Evolutionary conservation across 805 yeast species (phyloP).

Genomic region (Pichia ethanolica): DNA sequence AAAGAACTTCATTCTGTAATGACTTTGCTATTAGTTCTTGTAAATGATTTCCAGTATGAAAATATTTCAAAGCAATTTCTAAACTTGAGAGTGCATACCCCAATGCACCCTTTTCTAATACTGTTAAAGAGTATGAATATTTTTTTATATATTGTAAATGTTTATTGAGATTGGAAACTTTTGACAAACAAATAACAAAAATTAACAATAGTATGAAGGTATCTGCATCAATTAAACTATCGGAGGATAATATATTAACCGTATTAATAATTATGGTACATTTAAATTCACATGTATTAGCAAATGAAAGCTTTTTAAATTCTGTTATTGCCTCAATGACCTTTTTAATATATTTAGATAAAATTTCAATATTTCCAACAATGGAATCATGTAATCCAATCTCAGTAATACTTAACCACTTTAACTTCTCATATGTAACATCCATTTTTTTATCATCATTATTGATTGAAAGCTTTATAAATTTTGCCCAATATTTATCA

Average conservation of each 20-base stretch:
- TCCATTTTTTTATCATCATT: slow-evolving; percentile 16
- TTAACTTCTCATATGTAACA: slow-evolving; percentile 29
- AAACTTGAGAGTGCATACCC: slow-evolving; percentile 79
- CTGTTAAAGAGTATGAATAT: slow-evolving; percentile 39
- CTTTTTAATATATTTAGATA: slow-evolving; percentile 32
- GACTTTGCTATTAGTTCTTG: slow-evolving; percentile 29
- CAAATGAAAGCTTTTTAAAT: slow-evolving; percentile 39
- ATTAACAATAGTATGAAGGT: slow-evolving; percentile 65
- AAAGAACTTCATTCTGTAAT: slow-evolving; percentile 40
- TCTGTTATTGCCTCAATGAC: slow-evolving; percentile 45
- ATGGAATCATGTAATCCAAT: slow-evolving; percentile 35
- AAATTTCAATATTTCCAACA: slow-evolving; percentile 3
- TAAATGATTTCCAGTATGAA: slow-evolving; percentile 36
- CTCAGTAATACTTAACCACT: slow-evolving; percentile 41
- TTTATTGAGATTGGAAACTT: slow-evolving; percentile 48
- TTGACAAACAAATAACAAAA: slow-evolving; percentile 60
- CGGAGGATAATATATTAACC: slow-evolving; percentile 40
- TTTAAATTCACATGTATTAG: slow-evolving; percentile 43
- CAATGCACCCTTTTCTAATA: slow-evolving; percentile 46
- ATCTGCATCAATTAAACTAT: slow-evolving; percentile 64
- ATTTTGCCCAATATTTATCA: slow-evolving; percentile 55
- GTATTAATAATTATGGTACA: slow-evolving; percentile 43
- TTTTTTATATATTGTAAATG: slow-evolving; percentile 60
- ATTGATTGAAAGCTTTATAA: slow-evolving; percentile 15
- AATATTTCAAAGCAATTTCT: slow-evolving; percentile 70